phyloP scores from a whole-genome alignment of 2,329 filamentous ascomycete genomes.

The Chrysoporthe austroafricana region DNA sequence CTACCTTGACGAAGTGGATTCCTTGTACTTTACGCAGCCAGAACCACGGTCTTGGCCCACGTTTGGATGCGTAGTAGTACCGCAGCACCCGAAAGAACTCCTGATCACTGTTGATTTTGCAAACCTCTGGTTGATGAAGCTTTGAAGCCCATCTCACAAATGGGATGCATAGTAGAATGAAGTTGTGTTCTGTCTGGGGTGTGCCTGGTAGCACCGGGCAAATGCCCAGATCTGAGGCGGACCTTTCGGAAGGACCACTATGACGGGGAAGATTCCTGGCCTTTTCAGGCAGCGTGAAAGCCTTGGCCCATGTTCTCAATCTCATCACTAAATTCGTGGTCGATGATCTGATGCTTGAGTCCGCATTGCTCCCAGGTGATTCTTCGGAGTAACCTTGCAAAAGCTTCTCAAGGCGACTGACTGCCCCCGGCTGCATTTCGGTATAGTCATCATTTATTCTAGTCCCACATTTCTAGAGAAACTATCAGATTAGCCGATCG shows the following conservation, averaged over 20 bases:
- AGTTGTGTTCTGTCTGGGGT: constrained; percentile 24
- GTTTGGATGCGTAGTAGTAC: constrained; percentile 24
- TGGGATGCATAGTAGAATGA: constrained; percentile 30
- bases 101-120: constrained; percentile 31
- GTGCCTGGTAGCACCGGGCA: neutral
- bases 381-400: neutral
- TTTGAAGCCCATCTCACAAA: constrained; percentile 27
- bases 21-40: constrained; percentile 7
- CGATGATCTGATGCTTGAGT: neutral
- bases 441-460: constrained; percentile 20
- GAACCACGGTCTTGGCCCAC: constrained; percentile 28
- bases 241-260: neutral
- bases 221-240: neutral
- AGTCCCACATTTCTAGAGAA: constrained; percentile 12
- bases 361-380: no score
- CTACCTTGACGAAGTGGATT: constrained; percentile 21
- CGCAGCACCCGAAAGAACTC: constrained; percentile 31
- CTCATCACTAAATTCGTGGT: neutral
- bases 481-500: neutral
- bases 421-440: constrained; percentile 15
- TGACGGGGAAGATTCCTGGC: neutral
- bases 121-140: constrained; percentile 31
- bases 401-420: neutral
- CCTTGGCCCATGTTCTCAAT: neutral
- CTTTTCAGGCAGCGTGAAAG: neutral